Evolutionary conservation across 768 basidiomycete genomes (phyloP).

Genomic region (Lactarius hengduanensis): DNA sequence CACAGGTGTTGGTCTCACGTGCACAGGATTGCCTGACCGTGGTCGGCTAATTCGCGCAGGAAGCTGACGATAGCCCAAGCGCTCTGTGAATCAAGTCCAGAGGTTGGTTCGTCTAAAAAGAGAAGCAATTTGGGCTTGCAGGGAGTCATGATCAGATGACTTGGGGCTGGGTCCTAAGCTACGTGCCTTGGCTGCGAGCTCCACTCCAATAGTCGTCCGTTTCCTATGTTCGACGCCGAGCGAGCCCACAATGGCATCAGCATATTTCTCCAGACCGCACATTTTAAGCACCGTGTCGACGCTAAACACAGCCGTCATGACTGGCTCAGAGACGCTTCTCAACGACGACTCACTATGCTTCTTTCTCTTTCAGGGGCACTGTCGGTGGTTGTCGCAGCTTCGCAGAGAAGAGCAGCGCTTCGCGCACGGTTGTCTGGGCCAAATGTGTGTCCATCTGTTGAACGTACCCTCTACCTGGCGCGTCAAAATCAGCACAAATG

Average conservation of each 20-base stretch:
- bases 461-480: constrained; percentile 12
- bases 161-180: neutral
- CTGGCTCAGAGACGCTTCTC: neutral
- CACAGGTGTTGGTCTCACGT: constrained; percentile 38
- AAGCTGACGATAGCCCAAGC: constrained; percentile 84
- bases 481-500: constrained; percentile 32
- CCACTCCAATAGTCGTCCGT: constrained; percentile 88
- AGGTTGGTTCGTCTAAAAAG: constrained; percentile 59
- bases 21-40: constrained; percentile 87
- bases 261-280: constrained; percentile 77
- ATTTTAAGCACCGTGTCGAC: constrained; percentile 83
- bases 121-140: constrained; percentile 80
- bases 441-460: constrained; percentile 87
- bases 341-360: constrained; percentile 45
- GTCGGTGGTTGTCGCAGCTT: constrained; percentile 74
- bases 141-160: neutral
- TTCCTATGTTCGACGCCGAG: constrained; percentile 72
- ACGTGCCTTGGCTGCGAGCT: constrained; percentile 51
- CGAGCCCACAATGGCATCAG: constrained; percentile 77
- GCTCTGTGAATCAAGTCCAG: constrained; percentile 59
- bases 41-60: constrained; percentile 77
- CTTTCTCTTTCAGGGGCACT: constrained; percentile 69
- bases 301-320: neutral
- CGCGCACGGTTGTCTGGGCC: constrained; percentile 77
- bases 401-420: constrained; percentile 83